Evolutionary conservation across 148 eudicot species (phyloP).

Genomic region (Rhododendron vialii): DNA sequence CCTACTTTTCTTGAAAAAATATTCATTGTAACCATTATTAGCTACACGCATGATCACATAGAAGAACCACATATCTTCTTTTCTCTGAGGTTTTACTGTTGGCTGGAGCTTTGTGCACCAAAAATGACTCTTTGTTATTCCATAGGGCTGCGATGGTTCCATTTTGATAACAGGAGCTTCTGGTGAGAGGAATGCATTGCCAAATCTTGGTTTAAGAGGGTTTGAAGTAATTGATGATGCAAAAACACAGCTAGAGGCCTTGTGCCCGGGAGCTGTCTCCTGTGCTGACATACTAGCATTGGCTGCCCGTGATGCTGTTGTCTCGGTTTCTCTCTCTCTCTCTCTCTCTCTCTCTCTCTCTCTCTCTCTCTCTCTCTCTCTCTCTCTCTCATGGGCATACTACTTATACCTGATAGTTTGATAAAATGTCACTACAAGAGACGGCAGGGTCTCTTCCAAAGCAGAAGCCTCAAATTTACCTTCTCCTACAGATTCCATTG

Average conservation of each 20-base stretch:
- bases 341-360: too few relatives aligned
- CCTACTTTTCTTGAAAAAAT: not conserved
- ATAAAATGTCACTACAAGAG: constrained; percentile 40
- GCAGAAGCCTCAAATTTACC: constrained; percentile 52
- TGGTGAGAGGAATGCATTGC: constrained; percentile 45
- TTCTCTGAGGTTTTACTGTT: too few relatives aligned
- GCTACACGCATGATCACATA: not conserved
- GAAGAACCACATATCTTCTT: not conserved
- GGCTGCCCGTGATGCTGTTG: constrained; percentile 75
- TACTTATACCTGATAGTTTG: not conserved
- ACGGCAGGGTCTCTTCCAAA: constrained; percentile 53
- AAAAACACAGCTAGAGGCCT: constrained; percentile 54
- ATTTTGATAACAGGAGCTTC: constrained; percentile 49
- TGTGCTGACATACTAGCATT: constrained; percentile 76
- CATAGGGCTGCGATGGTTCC: constrained; percentile 57
- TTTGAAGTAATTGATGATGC: constrained; percentile 76
- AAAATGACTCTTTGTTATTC: too few relatives aligned
- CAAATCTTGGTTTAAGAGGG: constrained; percentile 57
- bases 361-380: constrained; percentile 28
- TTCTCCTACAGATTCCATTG: constrained; percentile 54
- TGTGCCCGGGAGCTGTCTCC: constrained; percentile 69
- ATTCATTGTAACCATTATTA: not conserved
- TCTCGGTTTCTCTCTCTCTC: too few relatives aligned
- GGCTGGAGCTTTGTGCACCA: too few relatives aligned
- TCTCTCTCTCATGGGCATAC: not conserved